Evolutionary conservation across 1,284 basidiomycete species (phyloP).

Genomic region (Apiotrichum sp.): DNA sequence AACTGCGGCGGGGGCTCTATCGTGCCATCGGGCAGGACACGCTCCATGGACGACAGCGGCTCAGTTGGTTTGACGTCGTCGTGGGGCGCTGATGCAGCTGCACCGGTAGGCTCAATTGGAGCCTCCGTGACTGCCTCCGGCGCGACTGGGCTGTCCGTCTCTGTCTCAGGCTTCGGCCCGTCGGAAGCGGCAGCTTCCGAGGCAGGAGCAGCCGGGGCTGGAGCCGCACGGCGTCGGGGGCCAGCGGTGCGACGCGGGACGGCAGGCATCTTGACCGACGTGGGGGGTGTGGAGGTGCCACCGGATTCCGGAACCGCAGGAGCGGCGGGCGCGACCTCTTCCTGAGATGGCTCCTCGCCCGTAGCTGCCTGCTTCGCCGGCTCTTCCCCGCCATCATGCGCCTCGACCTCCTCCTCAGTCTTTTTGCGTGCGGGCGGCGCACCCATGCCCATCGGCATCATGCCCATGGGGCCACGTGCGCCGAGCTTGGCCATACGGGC

Average conservation of each 20-base stretch:
- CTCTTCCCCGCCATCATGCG: too few relatives aligned
- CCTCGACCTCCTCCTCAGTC: constrained; percentile 3
- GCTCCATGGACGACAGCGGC: constrained; percentile 1
- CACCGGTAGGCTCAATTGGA: too few relatives aligned
- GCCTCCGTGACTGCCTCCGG: too few relatives aligned
- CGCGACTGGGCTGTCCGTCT: too few relatives aligned
- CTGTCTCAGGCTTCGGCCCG: too few relatives aligned
- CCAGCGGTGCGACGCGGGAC: constrained; percentile 38
- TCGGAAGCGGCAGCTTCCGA: too few relatives aligned
- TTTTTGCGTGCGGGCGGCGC: constrained; percentile 19
- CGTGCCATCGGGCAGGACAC: constrained; percentile 20
- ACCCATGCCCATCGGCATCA: constrained; percentile 25
- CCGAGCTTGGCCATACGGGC: constrained; percentile 50
- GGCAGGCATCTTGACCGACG: constrained; percentile 37
- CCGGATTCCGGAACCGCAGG: neutral
- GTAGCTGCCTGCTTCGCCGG: neutral
- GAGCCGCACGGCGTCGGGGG: constrained; percentile 23
- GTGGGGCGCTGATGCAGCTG: neutral
- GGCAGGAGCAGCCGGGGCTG: neutral
- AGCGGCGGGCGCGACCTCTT: neutral
- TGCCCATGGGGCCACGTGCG: constrained; percentile 47
- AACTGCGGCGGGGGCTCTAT: constrained; percentile 38
- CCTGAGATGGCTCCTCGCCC: constrained; percentile 1
- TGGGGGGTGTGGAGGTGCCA: constrained; percentile 10
- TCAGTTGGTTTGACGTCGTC: neutral